Evolutionary conservation across 345 rosid genomes (phyloP).

Genomic region (Citrus unshiu): DNA sequence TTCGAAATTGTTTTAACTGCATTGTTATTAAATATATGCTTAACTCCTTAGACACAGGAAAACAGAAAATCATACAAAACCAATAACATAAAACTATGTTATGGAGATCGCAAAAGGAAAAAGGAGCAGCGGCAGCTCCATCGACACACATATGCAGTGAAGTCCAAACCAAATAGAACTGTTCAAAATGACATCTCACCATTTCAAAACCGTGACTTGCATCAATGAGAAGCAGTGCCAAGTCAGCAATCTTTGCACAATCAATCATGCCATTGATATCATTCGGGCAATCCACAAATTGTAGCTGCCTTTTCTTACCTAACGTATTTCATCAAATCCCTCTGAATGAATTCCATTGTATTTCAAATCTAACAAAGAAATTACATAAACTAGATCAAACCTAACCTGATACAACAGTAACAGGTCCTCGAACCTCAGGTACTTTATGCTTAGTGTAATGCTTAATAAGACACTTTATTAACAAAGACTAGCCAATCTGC

Average conservation of each 20-base stretch:
- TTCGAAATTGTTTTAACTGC: neutral
- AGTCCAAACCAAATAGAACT: neutral
- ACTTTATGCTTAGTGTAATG: slow-evolving; percentile 73
- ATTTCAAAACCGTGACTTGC: slow-evolving; percentile 99
- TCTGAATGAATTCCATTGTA: slow-evolving; percentile 2
- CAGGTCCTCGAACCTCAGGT: slow-evolving; percentile 83
- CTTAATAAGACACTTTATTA: slow-evolving; percentile 77
- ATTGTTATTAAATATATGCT: neutral
- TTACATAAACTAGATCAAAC: neutral
- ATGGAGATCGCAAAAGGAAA: neutral
- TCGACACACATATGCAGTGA: neutral
- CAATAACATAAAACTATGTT: neutral
- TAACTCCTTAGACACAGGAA: neutral
- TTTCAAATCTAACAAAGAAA: neutral
- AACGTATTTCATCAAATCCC: slow-evolving; percentile 15
- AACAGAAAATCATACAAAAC: neutral
- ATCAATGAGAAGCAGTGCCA: slow-evolving; percentile 77
- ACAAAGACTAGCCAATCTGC: slow-evolving; percentile 85
- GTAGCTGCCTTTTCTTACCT: slow-evolving; percentile 75
- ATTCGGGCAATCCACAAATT: slow-evolving; percentile 97
- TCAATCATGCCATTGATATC: slow-evolving; percentile 96
- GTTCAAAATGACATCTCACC: slow-evolving; percentile 16
- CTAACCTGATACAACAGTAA: slow-evolving; percentile 76
- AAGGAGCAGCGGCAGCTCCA: neutral
- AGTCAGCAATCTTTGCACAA: slow-evolving; percentile 90